Conservation (phyloP, 1,284 basidiomycete species). For the Phenoliferia sp. region DNA sequence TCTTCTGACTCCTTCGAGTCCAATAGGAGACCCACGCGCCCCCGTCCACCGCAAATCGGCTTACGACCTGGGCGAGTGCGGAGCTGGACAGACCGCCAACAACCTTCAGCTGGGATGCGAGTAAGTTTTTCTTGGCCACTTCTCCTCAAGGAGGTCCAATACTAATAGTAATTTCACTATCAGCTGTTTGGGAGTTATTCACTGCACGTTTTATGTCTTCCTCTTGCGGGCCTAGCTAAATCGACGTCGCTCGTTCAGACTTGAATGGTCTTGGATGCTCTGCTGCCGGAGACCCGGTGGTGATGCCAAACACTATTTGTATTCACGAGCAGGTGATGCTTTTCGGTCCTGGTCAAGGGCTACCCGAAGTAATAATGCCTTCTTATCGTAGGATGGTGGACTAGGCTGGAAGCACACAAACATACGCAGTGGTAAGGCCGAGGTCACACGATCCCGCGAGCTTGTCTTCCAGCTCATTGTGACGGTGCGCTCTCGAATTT, state of each 20-base stretch:
- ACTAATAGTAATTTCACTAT: not conserved
- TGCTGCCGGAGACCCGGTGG: slow-evolving; percentile 53
- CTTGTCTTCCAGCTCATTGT: slow-evolving; percentile 82
- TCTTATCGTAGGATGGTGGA: slow-evolving; percentile 61
- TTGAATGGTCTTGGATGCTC: slow-evolving; percentile 2
- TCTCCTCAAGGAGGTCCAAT: not conserved
- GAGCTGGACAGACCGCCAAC: slow-evolving; percentile 78
- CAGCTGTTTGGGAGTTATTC: slow-evolving; percentile 76
- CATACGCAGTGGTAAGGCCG: slow-evolving; percentile 67
- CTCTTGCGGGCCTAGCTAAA: slow-evolving; percentile 51
- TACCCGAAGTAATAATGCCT: no score
- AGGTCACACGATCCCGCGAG: slow-evolving; percentile 69
- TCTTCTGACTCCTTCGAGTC: not conserved
- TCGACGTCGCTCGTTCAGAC: slow-evolving; percentile 49
- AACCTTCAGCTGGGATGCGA: slow-evolving; percentile 63
- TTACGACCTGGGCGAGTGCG: slow-evolving; percentile 79
- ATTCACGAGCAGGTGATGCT: slow-evolving; percentile 75
- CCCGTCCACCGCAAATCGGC: slow-evolving; percentile 57
- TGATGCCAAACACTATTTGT: slow-evolving; percentile 80
- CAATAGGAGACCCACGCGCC: slow-evolving; percentile 48
- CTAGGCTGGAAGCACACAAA: slow-evolving; percentile 60
- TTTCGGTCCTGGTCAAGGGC: no score
- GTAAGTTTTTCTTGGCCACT: no score
- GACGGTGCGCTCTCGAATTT: slow-evolving; percentile 48
- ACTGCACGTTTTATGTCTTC: slow-evolving; percentile 44